Conservation (phyloP, 1,284 basidiomycete species). For the Phellopilus nigrolimitatus region DNA sequence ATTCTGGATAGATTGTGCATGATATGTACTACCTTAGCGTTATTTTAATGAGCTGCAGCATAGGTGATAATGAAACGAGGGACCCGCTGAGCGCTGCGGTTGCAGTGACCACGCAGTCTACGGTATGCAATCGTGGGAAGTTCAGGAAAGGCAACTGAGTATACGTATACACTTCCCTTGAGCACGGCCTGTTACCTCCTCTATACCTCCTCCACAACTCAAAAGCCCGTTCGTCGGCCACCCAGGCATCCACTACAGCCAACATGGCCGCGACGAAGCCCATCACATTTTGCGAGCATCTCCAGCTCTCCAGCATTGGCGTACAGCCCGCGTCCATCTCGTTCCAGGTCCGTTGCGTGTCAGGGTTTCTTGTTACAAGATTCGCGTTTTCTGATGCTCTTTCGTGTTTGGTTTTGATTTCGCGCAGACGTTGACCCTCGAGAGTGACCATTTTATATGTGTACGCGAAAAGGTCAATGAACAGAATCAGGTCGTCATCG, state of each 20-base stretch:
- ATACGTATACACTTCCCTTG: conserved; percentile 8
- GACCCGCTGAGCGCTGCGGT: no score
- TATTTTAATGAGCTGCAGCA: no score
- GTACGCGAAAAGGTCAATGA: conserved; percentile 87
- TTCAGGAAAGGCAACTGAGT: background rate
- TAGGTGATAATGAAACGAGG: no score
- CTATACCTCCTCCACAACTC: conserved; percentile 12
- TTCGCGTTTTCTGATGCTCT: conserved; percentile 20
- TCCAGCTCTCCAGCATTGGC: conserved; percentile 94
- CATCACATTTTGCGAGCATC: conserved; percentile 79
- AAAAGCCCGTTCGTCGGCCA: conserved; percentile 16
- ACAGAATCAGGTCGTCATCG: conserved; percentile 95
- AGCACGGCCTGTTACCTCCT: background rate
- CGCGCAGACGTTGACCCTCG: conserved; percentile 78
- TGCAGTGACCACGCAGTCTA: background rate
- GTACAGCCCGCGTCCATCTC: conserved; percentile 96
- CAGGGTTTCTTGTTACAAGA: no score
- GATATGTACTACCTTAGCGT: no score
- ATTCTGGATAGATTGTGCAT: no score
- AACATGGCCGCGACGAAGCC: conserved; percentile 54
- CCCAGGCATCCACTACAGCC: conserved; percentile 16
- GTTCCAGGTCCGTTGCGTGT: conserved; percentile 88
- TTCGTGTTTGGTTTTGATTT: background rate
- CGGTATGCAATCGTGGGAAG: background rate
- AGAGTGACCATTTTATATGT: conserved; percentile 97